Evolutionary conservation across 306 rosid species (phyloP), one percentile per base, ranked within the genome.

Genomic region (Cercis canadensis): DNA sequence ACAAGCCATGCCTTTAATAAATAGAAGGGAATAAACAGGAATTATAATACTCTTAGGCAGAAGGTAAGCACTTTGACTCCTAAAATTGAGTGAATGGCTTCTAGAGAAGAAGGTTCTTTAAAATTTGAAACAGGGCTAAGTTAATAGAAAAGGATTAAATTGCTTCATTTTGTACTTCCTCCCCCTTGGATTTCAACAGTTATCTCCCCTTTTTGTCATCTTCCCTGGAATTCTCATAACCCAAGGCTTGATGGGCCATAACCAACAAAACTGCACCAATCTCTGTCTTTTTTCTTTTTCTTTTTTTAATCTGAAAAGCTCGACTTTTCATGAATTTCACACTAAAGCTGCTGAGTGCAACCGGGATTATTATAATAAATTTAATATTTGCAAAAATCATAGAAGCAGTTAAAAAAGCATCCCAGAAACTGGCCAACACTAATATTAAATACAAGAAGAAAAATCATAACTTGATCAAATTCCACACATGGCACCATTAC

Each of bases 361-460:
- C 29, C n/a, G 45, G 15, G 29, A 29, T 64, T 46, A 29, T 8
- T 32, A 15, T n/a, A 47, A 15, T 47, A 4, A 62, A 44, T 44
- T 44, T 44, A 15, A 57, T 70, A 70, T 56, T 69, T 7, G 57
- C 17, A 36, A 33, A 37, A 39, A 51, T 29, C 40, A 52, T 18
- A 18, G 31, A 29, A 71, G 21, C n/a, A 18, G 37, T 16, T 12
- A 62, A 62, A 62, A n/a, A 12, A 18, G 18, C 51, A 62, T 13
- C 19, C 40, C 14, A 14, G 8, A 24, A 6, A 29, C 40, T 7
- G 14, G 41, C 29, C 56, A 46, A 45, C 43, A 47, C 43, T 7
- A 10, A 57, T 43, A n/a, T 7, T 11, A 21, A 10, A 6, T 59
- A 41, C 29, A 43, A 39, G 39, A 40, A 21, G 50, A 40, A 24